These are phyloP conservation scores for Cucurbita pepo DNA, from an alignment of 306 rosid species.

Conservation along the genomic window DNA sequence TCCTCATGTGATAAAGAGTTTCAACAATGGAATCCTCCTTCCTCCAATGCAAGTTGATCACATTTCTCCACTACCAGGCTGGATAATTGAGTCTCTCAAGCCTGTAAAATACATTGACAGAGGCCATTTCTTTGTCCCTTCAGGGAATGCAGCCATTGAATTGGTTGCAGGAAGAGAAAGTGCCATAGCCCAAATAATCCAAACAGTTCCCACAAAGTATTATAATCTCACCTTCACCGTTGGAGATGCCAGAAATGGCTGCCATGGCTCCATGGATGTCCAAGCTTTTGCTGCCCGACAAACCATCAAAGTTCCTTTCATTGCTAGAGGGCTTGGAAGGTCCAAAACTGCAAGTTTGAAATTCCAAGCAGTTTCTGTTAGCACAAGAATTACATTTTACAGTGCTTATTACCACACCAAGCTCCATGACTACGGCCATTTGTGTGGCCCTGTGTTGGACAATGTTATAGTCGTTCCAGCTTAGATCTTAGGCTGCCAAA, in stretches of 20 bases:
- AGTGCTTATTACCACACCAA: slow-evolving; percentile 34
- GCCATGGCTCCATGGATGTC: slow-evolving; percentile 36
- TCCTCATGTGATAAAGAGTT: slow-evolving; percentile 34
- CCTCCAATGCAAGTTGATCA: slow-evolving; percentile 23
- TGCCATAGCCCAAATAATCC: slow-evolving; percentile 39
- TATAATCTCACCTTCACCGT: slow-evolving; percentile 32
- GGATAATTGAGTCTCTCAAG: slow-evolving; percentile 42
- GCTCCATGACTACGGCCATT: slow-evolving; percentile 20
- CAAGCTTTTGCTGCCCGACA: slow-evolving; percentile 34
- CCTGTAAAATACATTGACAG: slow-evolving; percentile 34
- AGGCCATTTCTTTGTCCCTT: slow-evolving; percentile 34
- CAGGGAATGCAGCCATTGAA: slow-evolving; percentile 27
- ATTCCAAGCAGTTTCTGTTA: slow-evolving; percentile 19
- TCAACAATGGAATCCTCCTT: slow-evolving; percentile 34
- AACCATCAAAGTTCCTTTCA: slow-evolving; percentile 18
- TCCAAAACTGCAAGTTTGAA: slow-evolving; percentile 22
- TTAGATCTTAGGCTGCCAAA: background rate
- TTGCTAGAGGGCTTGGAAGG: slow-evolving; percentile 28
- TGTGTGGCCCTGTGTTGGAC: slow-evolving; percentile 49
- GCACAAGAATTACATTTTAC: slow-evolving; percentile 29
- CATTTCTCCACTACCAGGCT: slow-evolving; percentile 37
- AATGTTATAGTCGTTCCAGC: slow-evolving; percentile 23
- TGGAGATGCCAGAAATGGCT: slow-evolving; percentile 42
- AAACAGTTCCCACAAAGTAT: slow-evolving; percentile 21
- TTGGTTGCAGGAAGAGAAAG: slow-evolving; percentile 35